These are phyloP conservation scores for Solanum chilense DNA, from an alignment of 257 asterid genomes.

Conservation along the genomic window DNA sequence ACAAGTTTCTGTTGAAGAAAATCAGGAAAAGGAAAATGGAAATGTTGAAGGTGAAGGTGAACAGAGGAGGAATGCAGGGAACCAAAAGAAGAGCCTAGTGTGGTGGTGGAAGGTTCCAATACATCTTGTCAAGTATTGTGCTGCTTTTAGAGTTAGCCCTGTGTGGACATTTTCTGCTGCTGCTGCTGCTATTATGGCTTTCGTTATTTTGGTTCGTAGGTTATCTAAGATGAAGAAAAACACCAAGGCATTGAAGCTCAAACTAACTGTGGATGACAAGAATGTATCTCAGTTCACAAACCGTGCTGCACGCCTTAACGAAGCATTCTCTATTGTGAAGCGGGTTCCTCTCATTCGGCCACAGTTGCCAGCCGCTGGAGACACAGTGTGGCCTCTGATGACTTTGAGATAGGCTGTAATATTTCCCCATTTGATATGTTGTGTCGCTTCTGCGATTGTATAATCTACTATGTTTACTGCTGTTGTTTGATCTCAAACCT, in stretches of 20 bases:
- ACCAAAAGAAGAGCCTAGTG: slow-evolving; percentile 39
- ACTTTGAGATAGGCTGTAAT: slow-evolving; percentile 39
- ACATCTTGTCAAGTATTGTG: slow-evolving; percentile 53
- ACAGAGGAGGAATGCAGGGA: slow-evolving; percentile 13
- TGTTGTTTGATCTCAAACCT: background rate
- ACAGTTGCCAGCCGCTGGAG: slow-evolving; percentile 60
- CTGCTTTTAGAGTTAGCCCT: slow-evolving; percentile 60
- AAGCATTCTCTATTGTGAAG: slow-evolving; percentile 88
- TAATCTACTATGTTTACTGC: background rate
- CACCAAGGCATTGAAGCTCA: slow-evolving; percentile 49
- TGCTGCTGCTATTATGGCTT: slow-evolving; percentile 72
- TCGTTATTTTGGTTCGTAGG: slow-evolving; percentile 69
- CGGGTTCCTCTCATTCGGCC: slow-evolving; percentile 82
- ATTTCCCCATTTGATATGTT: background rate
- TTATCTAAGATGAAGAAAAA: slow-evolving; percentile 72
- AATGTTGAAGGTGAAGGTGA: slow-evolving; percentile 5
- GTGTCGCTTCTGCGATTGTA: background rate
- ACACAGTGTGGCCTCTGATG: slow-evolving; percentile 57
- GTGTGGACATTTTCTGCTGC: slow-evolving; percentile 78
- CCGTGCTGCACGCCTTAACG: slow-evolving; percentile 86
- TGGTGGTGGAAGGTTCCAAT: slow-evolving; percentile 99
- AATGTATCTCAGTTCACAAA: slow-evolving; percentile 85
- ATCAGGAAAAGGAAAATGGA: slow-evolving; percentile 1
- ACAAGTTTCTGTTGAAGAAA: slow-evolving; percentile 12
- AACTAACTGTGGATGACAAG: slow-evolving; percentile 83